Conservation (phyloP, 441 rosid genomes). For the Syzygium malaccense region DNA sequence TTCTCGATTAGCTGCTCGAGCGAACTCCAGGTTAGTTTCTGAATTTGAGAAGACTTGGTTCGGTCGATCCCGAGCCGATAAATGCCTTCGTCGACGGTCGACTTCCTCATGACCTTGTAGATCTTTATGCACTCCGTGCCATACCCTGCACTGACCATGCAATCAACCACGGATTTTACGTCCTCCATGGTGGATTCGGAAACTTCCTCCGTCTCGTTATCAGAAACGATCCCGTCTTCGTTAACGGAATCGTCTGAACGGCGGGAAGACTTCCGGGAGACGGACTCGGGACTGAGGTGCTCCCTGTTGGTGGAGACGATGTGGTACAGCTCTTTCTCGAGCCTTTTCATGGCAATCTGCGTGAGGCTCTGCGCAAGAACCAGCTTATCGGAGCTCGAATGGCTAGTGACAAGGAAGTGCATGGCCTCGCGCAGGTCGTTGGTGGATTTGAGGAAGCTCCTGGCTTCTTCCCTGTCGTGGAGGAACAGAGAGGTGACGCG, state of each 20-base stretch:
- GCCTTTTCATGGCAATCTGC: conserved; percentile 53
- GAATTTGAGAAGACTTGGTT: conserved; percentile 29
- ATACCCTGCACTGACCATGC: conserved; percentile 49
- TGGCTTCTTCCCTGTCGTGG: conserved; percentile 38
- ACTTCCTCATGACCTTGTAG: conserved; percentile 37
- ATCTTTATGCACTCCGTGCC: conserved; percentile 46
- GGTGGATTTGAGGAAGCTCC: conserved; percentile 34
- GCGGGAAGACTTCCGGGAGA: conserved; percentile 33
- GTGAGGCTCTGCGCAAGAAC: conserved; percentile 44
- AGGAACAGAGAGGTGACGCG: conserved; percentile 29
- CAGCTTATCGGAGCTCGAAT: conserved; percentile 30
- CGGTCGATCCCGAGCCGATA: conserved; percentile 37
- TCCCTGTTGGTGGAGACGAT: conserved; percentile 31
- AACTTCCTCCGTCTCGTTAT: conserved; percentile 26
- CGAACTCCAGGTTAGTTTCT: conserved; percentile 23
- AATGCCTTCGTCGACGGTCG: conserved; percentile 43
- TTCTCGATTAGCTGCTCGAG: conserved; percentile 29
- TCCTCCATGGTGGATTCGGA: conserved; percentile 37
- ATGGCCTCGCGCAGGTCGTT: conserved; percentile 44
- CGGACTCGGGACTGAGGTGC: conserved; percentile 37
- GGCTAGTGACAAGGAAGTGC: conserved; percentile 31
- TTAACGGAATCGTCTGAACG: conserved; percentile 15
- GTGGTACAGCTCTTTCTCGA: conserved; percentile 46
- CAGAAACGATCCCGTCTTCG: conserved; percentile 4
- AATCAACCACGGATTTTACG: conserved; percentile 45